Percentiles rank a stretch among this genome's conserved stretches.
Conservation (phyloP, 2,329 filamentous ascomycete genomes). For the Aspergillus terreus region DNA sequence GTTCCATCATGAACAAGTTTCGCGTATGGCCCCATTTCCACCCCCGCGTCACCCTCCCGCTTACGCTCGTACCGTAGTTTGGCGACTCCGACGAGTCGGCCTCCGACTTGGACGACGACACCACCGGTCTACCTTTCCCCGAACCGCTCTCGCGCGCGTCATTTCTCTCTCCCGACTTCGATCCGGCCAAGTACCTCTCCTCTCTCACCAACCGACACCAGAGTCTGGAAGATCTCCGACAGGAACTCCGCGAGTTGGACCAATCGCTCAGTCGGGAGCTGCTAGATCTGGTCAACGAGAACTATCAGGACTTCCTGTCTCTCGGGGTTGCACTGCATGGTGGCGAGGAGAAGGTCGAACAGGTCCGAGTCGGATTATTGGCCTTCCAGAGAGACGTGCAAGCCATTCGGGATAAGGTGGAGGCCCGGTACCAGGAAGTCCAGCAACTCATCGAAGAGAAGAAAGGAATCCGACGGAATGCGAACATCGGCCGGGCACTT, state of each 20-base stretch:
- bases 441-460: constrained; percentile 63
- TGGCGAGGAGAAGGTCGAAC: constrained; percentile 87
- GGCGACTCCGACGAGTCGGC: constrained; percentile 44
- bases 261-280: constrained; percentile 79
- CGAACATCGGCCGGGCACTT: constrained; percentile 56
- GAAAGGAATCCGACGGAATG: constrained; percentile 57
- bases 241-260: constrained; percentile 77
- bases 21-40: constrained; percentile 23
- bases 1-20: constrained; percentile 28
- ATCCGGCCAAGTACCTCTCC: constrained; percentile 77
- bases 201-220: constrained; percentile 84
- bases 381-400: constrained; percentile 81
- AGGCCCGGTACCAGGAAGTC: constrained; percentile 61
- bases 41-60: neutral
- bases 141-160: constrained; percentile 75
- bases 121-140: constrained; percentile 76
- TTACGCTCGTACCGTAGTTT: constrained; percentile 28
- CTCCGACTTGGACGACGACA: constrained; percentile 56
- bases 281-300: constrained; percentile 88
- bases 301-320: constrained; percentile 87
- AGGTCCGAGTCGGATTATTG: constrained; percentile 79
- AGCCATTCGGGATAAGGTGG: constrained; percentile 65
- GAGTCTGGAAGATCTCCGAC: constrained; percentile 86
- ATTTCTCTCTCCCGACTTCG: constrained; percentile 75
- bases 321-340: constrained; percentile 77